These are phyloP conservation scores for Calycina marina DNA, from an alignment of 2,329 filamentous ascomycete genomes.

Conservation along the genomic window DNA sequence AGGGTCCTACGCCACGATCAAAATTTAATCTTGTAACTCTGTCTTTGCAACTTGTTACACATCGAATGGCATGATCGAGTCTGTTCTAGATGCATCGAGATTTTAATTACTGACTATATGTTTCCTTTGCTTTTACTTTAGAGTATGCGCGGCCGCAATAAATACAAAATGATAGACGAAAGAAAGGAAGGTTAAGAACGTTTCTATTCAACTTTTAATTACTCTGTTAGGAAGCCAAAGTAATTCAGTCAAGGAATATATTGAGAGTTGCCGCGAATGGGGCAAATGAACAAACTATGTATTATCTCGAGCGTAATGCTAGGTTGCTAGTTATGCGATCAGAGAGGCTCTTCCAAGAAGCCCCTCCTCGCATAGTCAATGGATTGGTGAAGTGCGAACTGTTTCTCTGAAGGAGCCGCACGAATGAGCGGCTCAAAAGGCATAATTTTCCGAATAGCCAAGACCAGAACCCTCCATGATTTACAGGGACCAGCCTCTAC, in stretches of 20 bases:
- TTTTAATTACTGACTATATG: no score
- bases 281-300: conserved; percentile 2
- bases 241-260: conserved; percentile 2
- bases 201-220: conserved; percentile 5
- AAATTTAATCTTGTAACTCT: no score
- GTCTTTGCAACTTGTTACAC: no score
- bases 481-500: neutral
- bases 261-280: conserved; percentile 2
- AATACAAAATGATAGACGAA: no score
- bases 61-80: no score
- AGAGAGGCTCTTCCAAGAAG: conserved; percentile 1
- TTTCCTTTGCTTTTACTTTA: no score
- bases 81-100: no score
- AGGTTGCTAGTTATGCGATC: conserved; percentile 2
- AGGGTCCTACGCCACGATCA: no score
- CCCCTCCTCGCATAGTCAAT: neutral
- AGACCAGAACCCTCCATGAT: neutral
- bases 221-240: conserved; percentile 5
- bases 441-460: neutral
- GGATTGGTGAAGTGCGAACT: neutral
- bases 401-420: neutral
- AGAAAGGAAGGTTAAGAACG: conserved; percentile 6
- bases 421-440: neutral
- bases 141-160: no score
- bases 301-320: conserved; percentile 3